These are phyloP conservation scores for Aureobasidium sp. DNA, from an alignment of 2,329 filamentous ascomycete genomes.

Conservation along the genomic window DNA sequence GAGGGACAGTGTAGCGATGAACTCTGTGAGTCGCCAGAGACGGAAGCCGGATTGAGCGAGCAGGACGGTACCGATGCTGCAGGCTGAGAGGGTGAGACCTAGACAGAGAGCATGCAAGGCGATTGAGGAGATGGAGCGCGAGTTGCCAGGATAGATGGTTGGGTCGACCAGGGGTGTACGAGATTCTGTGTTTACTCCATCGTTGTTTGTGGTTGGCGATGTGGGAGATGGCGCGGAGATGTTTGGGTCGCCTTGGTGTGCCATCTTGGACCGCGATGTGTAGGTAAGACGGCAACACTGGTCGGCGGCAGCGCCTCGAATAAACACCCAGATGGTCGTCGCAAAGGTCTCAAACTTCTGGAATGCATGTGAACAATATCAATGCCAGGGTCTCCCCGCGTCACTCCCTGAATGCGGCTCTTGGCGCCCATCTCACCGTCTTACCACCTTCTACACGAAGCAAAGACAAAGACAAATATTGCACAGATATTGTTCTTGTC, in stretches of 20 bases:
- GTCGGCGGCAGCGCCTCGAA: neutral
- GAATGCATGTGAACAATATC: slow-evolving; percentile 6
- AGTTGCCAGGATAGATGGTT: slow-evolving; percentile 33
- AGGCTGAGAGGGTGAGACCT: slow-evolving; percentile 30
- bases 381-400: slow-evolving; percentile 6
- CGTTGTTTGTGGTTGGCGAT: neutral
- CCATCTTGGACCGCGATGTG: neutral
- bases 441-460: neutral
- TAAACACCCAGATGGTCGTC: neutral
- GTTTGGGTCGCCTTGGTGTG: slow-evolving; percentile 14
- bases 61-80: slow-evolving; percentile 23
- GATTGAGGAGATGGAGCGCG: slow-evolving; percentile 40
- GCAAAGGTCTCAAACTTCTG: neutral
- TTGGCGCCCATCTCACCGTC: neutral
- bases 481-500: neutral
- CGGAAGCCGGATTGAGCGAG: slow-evolving; percentile 15
- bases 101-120: slow-evolving; percentile 38
- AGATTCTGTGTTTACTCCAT: slow-evolving; percentile 9
- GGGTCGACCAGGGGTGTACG: slow-evolving; percentile 19
- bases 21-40: slow-evolving; percentile 53
- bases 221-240: slow-evolving; percentile 12
- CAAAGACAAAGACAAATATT: neutral
- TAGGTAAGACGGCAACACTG: neutral
- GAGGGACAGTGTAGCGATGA: slow-evolving; percentile 58
- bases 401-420: neutral